Evolutionary conservation across 1,139 yeast genomes (phyloP).

Genomic region (Spathaspora sp.): DNA sequence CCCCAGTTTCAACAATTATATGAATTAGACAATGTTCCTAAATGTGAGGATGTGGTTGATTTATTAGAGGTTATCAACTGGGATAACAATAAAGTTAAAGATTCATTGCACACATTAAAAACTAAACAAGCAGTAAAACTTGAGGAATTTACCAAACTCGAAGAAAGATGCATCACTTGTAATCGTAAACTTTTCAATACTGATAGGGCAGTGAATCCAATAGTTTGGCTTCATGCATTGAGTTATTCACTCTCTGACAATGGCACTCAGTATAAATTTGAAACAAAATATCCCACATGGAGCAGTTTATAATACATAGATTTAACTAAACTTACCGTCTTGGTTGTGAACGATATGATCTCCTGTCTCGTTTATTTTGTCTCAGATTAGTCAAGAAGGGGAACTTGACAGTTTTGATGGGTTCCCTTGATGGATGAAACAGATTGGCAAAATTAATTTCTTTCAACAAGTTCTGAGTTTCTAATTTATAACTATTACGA

Average conservation of each 20-base stretch:
- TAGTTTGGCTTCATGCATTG: conserved; percentile 59
- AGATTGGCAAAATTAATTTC: conserved; percentile 39
- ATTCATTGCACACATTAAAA: conserved; percentile 3
- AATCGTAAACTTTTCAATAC: conserved; percentile 33
- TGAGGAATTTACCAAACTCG: conserved; percentile 18
- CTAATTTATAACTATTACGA: conserved; percentile 1
- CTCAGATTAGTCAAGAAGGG: not conserved
- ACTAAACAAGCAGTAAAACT: conserved; percentile 10
- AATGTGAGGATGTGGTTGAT: conserved; percentile 5
- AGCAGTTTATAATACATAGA: conserved; percentile 3
- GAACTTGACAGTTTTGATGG: conserved; percentile 35
- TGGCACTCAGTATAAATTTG: conserved; percentile 21
- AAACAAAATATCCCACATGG: conserved; percentile 44
- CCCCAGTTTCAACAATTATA: conserved; percentile 17
- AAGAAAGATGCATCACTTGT: conserved; percentile 41
- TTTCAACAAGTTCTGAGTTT: not conserved
- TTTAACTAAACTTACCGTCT: not conserved
- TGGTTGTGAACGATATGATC: not conserved
- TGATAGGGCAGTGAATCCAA: conserved; percentile 10
- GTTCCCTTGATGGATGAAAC: conserved; percentile 59
- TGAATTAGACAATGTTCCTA: conserved; percentile 13
- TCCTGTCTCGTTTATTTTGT: not conserved
- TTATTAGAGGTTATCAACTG: conserved; percentile 1
- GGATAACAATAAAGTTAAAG: not conserved
- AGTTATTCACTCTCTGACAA: conserved; percentile 8